Conservation (phyloP, 768 basidiomycete genomes). For the Suillus americanus region DNA sequence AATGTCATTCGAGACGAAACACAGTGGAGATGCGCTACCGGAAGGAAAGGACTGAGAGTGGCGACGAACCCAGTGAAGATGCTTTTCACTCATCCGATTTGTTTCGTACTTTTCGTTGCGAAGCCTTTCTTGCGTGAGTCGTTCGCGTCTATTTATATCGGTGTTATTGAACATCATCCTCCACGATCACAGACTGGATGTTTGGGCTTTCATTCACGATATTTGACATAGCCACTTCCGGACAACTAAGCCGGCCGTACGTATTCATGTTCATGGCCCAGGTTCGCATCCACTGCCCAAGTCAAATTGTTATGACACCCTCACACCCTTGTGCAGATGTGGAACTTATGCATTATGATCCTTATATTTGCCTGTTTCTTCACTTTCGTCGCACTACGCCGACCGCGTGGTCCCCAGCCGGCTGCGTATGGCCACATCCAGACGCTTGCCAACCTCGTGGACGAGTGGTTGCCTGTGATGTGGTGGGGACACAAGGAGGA, state of each 20-base stretch:
- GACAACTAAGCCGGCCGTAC: too few species aligned
- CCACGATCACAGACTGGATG: slow-evolving; percentile 27
- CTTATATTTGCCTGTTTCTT: slow-evolving; percentile 22
- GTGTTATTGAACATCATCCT: not conserved
- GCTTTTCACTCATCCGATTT: slow-evolving; percentile 21
- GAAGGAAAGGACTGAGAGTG: slow-evolving; percentile 12
- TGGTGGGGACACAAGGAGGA: slow-evolving; percentile 28
- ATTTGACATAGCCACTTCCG: not conserved
- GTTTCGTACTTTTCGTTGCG: slow-evolving; percentile 14
- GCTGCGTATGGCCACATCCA: slow-evolving; percentile 34
- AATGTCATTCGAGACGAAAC: too few species aligned
- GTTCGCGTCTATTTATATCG: not conserved
- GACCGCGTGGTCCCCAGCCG: slow-evolving; percentile 26
- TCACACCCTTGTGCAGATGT: slow-evolving; percentile 15
- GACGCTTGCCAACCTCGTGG: slow-evolving; percentile 33
- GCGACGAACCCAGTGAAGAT: slow-evolving; percentile 21
- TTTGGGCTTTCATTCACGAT: slow-evolving; percentile 28
- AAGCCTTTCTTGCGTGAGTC: slow-evolving; percentile 29
- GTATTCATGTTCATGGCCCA: slow-evolving; percentile 28
- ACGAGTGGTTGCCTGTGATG: slow-evolving; percentile 34
- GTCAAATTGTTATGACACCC: not conserved
- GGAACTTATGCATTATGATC: slow-evolving; percentile 23
- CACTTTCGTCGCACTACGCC: slow-evolving; percentile 6
- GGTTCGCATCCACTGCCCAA: slow-evolving; percentile 10
- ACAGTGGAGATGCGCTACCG: slow-evolving; percentile 13